phyloP scores from a whole-genome alignment of 108 stramenopile genomes.

The Epithemia pelagica region DNA sequence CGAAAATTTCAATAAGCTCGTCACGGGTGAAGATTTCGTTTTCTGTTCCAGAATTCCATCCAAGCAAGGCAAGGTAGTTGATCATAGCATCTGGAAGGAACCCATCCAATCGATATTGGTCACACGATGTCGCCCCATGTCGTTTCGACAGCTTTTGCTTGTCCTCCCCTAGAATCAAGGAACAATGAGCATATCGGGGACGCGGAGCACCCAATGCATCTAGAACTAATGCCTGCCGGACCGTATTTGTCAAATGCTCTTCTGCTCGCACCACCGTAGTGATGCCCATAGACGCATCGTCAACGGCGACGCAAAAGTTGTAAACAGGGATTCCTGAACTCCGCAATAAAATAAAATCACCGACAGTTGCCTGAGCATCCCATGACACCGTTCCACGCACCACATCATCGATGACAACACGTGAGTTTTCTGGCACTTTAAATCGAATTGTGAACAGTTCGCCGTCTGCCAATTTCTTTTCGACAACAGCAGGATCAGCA shows the following conservation, averaged over 20 bases:
- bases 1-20: conserved; percentile 93
- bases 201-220: conserved; percentile 85
- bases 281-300: conserved; percentile 94
- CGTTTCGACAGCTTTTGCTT: conserved; percentile 94
- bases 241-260: conserved; percentile 95
- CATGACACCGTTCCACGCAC: conserved; percentile 91
- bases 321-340: conserved; percentile 93
- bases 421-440: conserved; percentile 74
- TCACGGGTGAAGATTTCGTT: conserved; percentile 93
- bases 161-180: conserved; percentile 95
- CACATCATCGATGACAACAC: conserved; percentile 89
- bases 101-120: conserved; percentile 91
- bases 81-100: conserved; percentile 93
- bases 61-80: conserved; percentile 92
- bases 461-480: conserved; percentile 70
- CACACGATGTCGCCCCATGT: conserved; percentile 95
- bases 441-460: conserved; percentile 87
- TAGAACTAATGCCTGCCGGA: conserved; percentile 85
- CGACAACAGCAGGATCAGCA: conserved; percentile 82
- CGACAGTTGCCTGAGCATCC: conserved; percentile 95
- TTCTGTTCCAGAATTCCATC: conserved; percentile 98
- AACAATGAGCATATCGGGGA: conserved; percentile 93
- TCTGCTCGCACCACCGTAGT: conserved; percentile 96
- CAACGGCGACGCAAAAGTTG: conserved; percentile 98
- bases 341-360: conserved; percentile 94